Percentiles rank a stretch among this genome's conserved stretches.
Conservation (phyloP, 768 basidiomycete genomes). For the Dacryopinax spathularia region DNA sequence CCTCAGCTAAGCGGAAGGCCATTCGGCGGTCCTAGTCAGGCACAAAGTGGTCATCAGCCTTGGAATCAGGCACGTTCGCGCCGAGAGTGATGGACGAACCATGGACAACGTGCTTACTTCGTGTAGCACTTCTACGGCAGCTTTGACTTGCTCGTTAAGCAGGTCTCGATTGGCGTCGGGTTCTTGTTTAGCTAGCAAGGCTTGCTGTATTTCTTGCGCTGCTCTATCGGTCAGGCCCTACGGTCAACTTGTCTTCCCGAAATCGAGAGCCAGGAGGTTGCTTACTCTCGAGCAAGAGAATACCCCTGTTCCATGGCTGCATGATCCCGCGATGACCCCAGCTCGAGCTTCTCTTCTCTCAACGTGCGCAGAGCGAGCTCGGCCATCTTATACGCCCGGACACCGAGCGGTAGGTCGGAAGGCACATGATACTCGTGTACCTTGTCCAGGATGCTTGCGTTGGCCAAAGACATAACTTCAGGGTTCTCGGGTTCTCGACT, state of each 20-base stretch:
- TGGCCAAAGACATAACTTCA: too few relatives aligned
- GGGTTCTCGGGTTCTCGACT: neutral
- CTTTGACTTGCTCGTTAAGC: neutral
- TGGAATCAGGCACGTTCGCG: neutral
- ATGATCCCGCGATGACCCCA: neutral
- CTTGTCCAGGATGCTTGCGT: neutral
- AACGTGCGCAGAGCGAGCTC: neutral
- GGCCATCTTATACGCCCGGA: neutral
- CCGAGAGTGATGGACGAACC: neutral
- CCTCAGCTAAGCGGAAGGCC: neutral
- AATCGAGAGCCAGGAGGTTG: neutral
- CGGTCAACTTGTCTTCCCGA: neutral
- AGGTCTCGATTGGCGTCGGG: neutral
- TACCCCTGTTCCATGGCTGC: neutral
- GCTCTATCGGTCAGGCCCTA: neutral
- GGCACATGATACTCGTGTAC: neutral
- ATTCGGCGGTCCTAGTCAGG: neutral
- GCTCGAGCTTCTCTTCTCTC: neutral
- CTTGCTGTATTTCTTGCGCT: neutral
- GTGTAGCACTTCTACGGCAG: neutral
- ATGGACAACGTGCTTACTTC: neutral
- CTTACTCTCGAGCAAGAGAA: neutral
- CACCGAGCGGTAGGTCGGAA: neutral
- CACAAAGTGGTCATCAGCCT: neutral
- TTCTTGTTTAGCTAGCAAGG: neutral